Base-by-base conservation (phyloP, 305 asterid genomes). In the Solanum hybrid region DNA sequence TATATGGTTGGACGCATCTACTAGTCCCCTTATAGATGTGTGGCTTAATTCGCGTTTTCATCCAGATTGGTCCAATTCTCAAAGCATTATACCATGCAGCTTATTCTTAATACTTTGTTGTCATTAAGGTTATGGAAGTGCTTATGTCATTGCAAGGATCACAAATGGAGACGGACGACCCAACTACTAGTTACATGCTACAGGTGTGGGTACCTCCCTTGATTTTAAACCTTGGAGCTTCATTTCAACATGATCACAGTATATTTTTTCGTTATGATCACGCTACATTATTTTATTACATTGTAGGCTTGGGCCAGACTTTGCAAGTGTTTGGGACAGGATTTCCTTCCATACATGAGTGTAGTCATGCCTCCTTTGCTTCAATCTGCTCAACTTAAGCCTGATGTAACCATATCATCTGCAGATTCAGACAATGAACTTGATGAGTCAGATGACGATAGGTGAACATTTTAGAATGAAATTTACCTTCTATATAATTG, bases 291-390 rank as follows among this genome's bases (percentile, higher is more conserved):
- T 76, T 40, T 76, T 89, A 78, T 77, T 90, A 86, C 91, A 66
- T 90, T 91, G 79, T 90, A 97, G 99, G 99, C 99, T 45, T 98
- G 99, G 99, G 99, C 99, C 89, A 92, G 99, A 88, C 98, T 97
- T 78, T 97, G 99, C 98, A 98, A 98, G 95, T 98, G 99, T 93
- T 91, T 97, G 93, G 99, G 99, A 80, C 98, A 95, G 93, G 99
- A 98, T 93, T 98, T 97, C 93, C 97, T 97, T 88, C 99, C 99
- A 78, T 98, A 97, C 92, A 97, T 98, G 99, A 91, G 94, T 69
- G 99, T 98, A 11, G 99, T 98, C 86, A 98, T 98, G 99, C 99
- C 99, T 90, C 99, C 99, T 86, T 90, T 97, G 95, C 98, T 98
- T 89, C 98, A 92, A 91, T 98, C 99, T 91, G 99, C 99, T 90